These are phyloP conservation scores for Celoporthe dispersa DNA, from an alignment of 2,329 filamentous ascomycete genomes.

Conservation along the genomic window DNA sequence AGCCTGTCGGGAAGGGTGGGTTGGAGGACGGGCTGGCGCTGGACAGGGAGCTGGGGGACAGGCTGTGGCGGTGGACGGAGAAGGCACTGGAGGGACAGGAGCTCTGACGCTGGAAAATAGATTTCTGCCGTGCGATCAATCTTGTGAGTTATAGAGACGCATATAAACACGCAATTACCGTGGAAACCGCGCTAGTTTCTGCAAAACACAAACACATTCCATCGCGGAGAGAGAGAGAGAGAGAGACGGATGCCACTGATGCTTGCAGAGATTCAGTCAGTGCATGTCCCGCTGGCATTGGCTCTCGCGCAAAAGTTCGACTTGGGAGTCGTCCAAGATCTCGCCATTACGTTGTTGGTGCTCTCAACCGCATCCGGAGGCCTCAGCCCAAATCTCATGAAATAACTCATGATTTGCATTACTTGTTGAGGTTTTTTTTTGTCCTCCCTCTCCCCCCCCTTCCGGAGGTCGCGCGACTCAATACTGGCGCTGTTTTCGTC, in stretches of 20 bases:
- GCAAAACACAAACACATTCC: too few relatives aligned
- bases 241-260: too few relatives aligned
- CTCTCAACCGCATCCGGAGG: not conserved
- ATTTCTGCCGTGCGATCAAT: too few relatives aligned
- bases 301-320: not conserved
- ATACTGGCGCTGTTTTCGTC: not conserved
- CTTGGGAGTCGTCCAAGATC: not conserved
- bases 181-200: too few relatives aligned
- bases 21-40: constrained; percentile 19
- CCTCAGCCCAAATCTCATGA: not conserved
- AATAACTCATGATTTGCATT: not conserved
- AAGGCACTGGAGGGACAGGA: constrained; percentile 36
- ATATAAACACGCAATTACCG: too few relatives aligned
- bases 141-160: too few relatives aligned
- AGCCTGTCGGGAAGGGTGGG: constrained; percentile 37
- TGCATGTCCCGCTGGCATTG: too few relatives aligned
- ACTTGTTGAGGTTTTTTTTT: not conserved
- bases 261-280: too few relatives aligned
- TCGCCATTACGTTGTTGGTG: too few relatives aligned
- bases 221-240: too few relatives aligned
- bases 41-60: constrained; percentile 35
- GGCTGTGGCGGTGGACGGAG: constrained; percentile 42
- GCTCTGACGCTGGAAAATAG: not conserved
- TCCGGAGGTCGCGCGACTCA: not conserved
- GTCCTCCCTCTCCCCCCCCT: too few relatives aligned